Conservation (phyloP, 768 basidiomycete genomes). For the Basidioascus undulatus region DNA sequence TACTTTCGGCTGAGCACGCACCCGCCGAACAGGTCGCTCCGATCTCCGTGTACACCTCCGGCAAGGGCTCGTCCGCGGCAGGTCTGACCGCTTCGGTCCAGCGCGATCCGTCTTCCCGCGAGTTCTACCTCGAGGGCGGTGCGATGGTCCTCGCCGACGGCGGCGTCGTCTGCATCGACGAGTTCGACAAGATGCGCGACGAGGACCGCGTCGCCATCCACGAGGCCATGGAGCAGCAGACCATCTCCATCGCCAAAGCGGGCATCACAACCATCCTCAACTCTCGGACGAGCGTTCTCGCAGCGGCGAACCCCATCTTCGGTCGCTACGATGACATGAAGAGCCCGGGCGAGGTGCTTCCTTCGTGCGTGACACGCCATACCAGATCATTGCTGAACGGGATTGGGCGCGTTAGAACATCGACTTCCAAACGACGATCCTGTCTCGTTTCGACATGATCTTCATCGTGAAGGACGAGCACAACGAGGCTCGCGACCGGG, state of each 20-base stretch:
- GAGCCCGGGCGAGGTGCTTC: slow-evolving; percentile 65
- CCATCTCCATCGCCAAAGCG: slow-evolving; percentile 96
- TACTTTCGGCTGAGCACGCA: neutral
- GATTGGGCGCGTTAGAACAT: slow-evolving; percentile 37
- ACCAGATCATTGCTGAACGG: neutral
- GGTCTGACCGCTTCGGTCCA: slow-evolving; percentile 96
- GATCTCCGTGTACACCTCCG: slow-evolving; percentile 93
- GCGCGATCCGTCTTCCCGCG: slow-evolving; percentile 55
- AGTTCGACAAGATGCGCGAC: slow-evolving; percentile 99
- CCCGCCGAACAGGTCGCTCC: slow-evolving; percentile 48
- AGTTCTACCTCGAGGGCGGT: slow-evolving; percentile 96
- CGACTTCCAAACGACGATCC: slow-evolving; percentile 90
- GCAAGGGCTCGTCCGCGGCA: slow-evolving; percentile 93
- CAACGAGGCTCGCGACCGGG: slow-evolving; percentile 75
- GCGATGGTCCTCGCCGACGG: slow-evolving; percentile 98
- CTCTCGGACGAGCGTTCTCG: slow-evolving; percentile 81
- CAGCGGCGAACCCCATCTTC: slow-evolving; percentile 94
- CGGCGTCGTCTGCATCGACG: slow-evolving; percentile 96
- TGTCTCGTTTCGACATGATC: slow-evolving; percentile 99
- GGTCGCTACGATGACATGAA: slow-evolving; percentile 91
- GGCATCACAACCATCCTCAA: slow-evolving; percentile 96
- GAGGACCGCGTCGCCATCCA: slow-evolving; percentile 98
- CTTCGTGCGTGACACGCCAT: neutral
- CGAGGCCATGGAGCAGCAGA: slow-evolving; percentile 99
- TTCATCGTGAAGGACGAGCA: slow-evolving; percentile 98